Base-by-base conservation (phyloP, 139 green algal genomes). In the Coccomyxa sp. region DNA sequence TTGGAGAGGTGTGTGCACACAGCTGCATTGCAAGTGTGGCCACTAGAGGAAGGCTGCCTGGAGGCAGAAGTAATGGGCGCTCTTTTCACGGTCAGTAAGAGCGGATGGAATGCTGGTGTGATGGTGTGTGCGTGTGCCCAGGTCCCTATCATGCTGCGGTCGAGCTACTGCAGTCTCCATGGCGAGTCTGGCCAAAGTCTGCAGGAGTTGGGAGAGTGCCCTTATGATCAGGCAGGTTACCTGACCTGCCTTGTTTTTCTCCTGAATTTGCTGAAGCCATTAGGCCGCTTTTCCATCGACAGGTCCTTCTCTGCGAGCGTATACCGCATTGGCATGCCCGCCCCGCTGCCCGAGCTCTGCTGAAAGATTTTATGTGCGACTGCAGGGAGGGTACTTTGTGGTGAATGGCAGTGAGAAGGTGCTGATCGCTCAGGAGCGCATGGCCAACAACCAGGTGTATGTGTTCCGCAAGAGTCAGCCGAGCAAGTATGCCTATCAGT, bases 361-460 rank as follows among this genome's bases (percentile, higher is more conserved):
- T 15, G 1, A 71, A 25, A 9, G 63, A 9, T 71, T 21, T 51
- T 11, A 51, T 51, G 3, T 81, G 77, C 77, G 7, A 81, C 9
- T 71, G 77, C 88, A 95, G 86, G 97, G 97, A 58, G 97, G 97
- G 51, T 99, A 99, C 92, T 99, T 99, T 85, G 89, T 99, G 31
- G 97, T 99, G 83, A 99, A 99, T 84, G 97, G 97, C 81, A 95
- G 86, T 58, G 97, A 99, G 88, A 99, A 99, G 91, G 97, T 99
- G 78, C 91, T 99, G 11, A 99, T 99, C 75, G 97, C 97, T 58
- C 92, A 94, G 79, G 97, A 99, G 92, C 91, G 95, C 78, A 99
- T 99, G 94, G 94, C 92, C 76, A 97, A 95, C 89, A 99, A 99
- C 91, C 94, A 98, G 81, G 96, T 99, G 76, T 99, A 98, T 83